Percentiles rank a stretch among this genome's conserved stretches.
Evolutionary conservation across 176 grass and related monocot genomes (phyloP).

Genomic region (Aegilops longissima): DNA sequence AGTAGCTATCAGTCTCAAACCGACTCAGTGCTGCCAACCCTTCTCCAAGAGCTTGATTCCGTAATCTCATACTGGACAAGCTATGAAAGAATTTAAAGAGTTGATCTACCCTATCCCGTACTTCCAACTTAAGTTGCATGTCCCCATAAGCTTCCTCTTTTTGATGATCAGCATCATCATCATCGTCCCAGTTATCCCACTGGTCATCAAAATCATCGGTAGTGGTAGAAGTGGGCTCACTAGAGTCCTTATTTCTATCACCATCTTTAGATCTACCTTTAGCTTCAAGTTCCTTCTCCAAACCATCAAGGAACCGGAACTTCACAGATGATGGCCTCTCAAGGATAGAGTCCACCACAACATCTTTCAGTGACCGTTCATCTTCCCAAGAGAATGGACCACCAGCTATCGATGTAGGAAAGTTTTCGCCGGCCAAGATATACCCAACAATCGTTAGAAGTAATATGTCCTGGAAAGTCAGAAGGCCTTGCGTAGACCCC

Average conservation of each 20-base stretch:
- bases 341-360: slow-evolving; percentile 83
- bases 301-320: slow-evolving; percentile 65
- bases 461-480: slow-evolving; percentile 84
- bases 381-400: slow-evolving; percentile 98
- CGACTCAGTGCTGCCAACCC: slow-evolving; percentile 59
- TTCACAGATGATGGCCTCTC: slow-evolving; percentile 73
- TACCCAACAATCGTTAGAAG: slow-evolving; percentile 86
- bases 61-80: slow-evolving; percentile 75
- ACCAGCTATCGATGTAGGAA: slow-evolving; percentile 77
- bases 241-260: slow-evolving; percentile 40
- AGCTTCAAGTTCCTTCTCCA: slow-evolving; percentile 74
- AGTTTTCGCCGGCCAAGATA: slow-evolving; percentile 92
- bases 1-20: slow-evolving; percentile 71
- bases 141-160: slow-evolving; percentile 64
- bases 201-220: slow-evolving; percentile 92
- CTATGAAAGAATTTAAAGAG: slow-evolving; percentile 87
- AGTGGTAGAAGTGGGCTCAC: slow-evolving; percentile 43
- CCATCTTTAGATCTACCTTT: slow-evolving; percentile 58
- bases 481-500: slow-evolving; percentile 52
- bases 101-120: slow-evolving; percentile 88
- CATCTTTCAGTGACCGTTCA: slow-evolving; percentile 87
- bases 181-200: slow-evolving; percentile 92
- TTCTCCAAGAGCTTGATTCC: slow-evolving; percentile 75
- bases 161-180: slow-evolving; percentile 64
- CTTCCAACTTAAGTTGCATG: slow-evolving; percentile 91